Percentiles rank a stretch among this genome's conserved stretches.
phyloP scores from a whole-genome alignment of 1,284 basidiomycete species.

The Irpex sp. region DNA sequence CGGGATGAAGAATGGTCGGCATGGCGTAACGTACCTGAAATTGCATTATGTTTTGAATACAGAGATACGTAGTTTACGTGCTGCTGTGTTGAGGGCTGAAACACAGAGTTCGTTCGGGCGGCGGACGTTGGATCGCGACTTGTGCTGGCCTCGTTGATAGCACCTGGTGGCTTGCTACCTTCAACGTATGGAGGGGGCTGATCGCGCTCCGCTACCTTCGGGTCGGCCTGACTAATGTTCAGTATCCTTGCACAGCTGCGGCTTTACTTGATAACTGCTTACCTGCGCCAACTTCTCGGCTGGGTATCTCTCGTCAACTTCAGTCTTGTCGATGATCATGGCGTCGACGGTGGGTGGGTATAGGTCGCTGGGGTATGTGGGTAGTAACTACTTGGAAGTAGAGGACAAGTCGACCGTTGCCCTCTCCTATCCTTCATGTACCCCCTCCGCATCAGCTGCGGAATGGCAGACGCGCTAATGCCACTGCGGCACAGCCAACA shows the following conservation, averaged over 20 bases:
- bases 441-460: not conserved
- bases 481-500: constrained; percentile 3
- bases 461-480: not conserved
- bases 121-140: not conserved
- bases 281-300: constrained; percentile 4
- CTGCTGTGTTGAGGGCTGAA: constrained; percentile 14
- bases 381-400: not conserved
- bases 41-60: constrained; percentile 13
- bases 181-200: constrained; percentile 14
- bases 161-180: constrained; percentile 1
- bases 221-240: not conserved
- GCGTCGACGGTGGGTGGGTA: not conserved
- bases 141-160: not conserved
- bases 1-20: not conserved
- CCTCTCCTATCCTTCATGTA: not conserved
- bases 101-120: constrained; percentile 8
- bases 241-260: not conserved
- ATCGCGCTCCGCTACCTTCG: constrained; percentile 7
- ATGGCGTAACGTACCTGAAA: constrained; percentile 11
- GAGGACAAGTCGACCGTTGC: not conserved
- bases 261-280: not conserved
- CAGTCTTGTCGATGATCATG: constrained; percentile 11
- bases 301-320: not conserved
- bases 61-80: constrained; percentile 16
- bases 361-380: not conserved